phyloP scores from a whole-genome alignment of 106 monocot species.

The Narthecium ossifragum region DNA sequence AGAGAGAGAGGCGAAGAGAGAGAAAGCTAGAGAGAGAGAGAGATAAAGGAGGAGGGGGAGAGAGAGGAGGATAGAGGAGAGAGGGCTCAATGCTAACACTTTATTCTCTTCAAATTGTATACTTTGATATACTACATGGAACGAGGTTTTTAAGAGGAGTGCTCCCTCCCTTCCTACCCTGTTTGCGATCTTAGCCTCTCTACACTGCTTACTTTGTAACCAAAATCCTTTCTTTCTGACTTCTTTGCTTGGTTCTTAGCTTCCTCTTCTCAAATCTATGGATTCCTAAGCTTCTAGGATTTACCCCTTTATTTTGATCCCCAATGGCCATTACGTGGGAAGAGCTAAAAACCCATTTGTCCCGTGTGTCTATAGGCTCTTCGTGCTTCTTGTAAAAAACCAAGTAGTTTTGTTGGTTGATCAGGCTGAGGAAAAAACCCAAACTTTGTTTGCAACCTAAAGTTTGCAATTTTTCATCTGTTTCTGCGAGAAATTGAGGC shows the following conservation, averaged over 20 bases:
- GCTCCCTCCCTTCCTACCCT: background rate
- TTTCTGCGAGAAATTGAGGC: background rate
- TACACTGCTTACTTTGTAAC: conserved; percentile 1
- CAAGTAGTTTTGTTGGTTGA: background rate
- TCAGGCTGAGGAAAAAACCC: background rate
- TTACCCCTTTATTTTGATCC: too few species aligned
- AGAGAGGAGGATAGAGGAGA: conserved; percentile 6
- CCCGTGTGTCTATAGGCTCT: background rate
- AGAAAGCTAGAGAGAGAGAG: background rate
- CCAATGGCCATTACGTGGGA: too few species aligned
- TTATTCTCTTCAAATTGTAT: conserved; percentile 23
- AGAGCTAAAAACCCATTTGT: too few species aligned
- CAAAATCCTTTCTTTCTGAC: background rate
- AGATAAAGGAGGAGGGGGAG: background rate
- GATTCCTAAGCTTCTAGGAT: background rate
- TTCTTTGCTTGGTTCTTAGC: background rate
- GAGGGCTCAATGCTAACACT: conserved; percentile 1
- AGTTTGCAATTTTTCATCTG: background rate
- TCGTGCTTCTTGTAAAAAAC: background rate
- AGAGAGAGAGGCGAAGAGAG: background rate
- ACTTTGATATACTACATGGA: conserved; percentile 10
- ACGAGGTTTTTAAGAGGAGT: background rate
- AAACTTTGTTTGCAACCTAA: background rate
- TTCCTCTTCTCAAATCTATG: background rate
- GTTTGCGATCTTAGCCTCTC: background rate